phyloP scores from a whole-genome alignment of 2,329 filamentous ascomycete species.

The Davidsoniella neocaledoniae region DNA sequence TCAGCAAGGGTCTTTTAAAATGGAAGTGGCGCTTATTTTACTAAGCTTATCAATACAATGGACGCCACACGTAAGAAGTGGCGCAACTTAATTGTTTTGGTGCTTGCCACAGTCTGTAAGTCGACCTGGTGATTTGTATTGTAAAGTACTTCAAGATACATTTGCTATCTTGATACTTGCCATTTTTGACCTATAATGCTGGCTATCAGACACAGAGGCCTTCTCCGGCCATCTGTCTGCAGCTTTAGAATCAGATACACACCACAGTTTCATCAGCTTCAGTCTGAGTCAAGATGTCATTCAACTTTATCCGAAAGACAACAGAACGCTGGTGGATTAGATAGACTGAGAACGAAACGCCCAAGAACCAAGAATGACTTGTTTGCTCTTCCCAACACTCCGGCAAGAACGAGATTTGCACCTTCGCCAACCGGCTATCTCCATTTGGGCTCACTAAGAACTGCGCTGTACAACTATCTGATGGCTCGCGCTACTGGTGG shows the following conservation, averaged over 20 bases:
- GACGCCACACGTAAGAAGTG: neutral
- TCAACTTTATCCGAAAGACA: slow-evolving; percentile 1
- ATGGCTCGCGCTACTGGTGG: slow-evolving; percentile 77
- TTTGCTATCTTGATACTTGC: too few relatives aligned
- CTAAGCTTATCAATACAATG: neutral
- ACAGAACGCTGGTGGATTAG: neutral
- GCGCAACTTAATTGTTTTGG: neutral
- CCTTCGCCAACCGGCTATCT: slow-evolving; percentile 90
- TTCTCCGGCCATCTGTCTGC: neutral
- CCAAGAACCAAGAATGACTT: neutral
- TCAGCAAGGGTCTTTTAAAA: neutral
- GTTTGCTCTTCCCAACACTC: slow-evolving; percentile 30
- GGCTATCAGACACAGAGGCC: neutral
- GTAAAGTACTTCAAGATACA: neutral
- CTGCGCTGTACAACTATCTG: slow-evolving; percentile 88
- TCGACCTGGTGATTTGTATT: neutral
- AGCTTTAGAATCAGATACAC: too few relatives aligned
- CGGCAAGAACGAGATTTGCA: slow-evolving; percentile 57
- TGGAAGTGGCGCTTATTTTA: slow-evolving; percentile 11
- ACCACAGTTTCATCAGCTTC: too few relatives aligned
- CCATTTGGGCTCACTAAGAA: slow-evolving; percentile 79
- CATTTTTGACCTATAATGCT: neutral
- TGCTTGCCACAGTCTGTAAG: neutral
- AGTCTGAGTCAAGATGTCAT: neutral
- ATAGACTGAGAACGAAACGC: slow-evolving; percentile 4